Evolutionary conservation across 768 basidiomycete species (phyloP).

Genomic region (Mycena chlorophos): DNA sequence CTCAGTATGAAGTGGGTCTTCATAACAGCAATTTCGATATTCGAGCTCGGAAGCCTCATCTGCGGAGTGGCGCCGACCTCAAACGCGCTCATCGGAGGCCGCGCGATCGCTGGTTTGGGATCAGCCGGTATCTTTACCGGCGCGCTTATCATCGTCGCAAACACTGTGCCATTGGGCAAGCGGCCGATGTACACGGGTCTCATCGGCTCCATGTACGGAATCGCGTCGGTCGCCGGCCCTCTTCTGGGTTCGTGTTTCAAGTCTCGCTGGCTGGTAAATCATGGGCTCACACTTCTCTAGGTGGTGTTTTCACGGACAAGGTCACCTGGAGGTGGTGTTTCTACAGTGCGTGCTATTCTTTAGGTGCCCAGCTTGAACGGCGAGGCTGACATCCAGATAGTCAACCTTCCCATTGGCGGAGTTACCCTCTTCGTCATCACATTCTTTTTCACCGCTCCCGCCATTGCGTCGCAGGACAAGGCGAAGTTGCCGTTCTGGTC

Average conservation of each 20-base stretch:
- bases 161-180: conserved; percentile 1
- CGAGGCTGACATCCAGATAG: background rate
- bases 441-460: background rate
- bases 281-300: background rate
- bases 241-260: background rate
- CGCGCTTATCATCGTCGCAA: conserved; percentile 11
- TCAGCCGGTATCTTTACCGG: conserved; percentile 9
- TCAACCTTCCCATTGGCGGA: background rate
- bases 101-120: conserved; percentile 13
- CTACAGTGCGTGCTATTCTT: conserved; percentile 24
- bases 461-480: background rate
- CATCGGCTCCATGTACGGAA: conserved; percentile 8
- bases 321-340: conserved; percentile 38
- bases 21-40: conserved; percentile 1
- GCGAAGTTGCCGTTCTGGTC: conserved; percentile 20
- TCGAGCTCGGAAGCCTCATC: conserved; percentile 11
- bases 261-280: background rate
- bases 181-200: conserved; percentile 9
- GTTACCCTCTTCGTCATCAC: conserved; percentile 1
- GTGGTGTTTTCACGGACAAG: conserved; percentile 5
- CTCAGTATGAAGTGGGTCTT: conserved; percentile 12
- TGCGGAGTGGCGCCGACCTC: conserved; percentile 10
- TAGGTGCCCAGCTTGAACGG: background rate
- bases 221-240: conserved; percentile 6
- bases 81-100: conserved; percentile 8